Conservation (phyloP, 169 alveolate genomes). For the Cryptosporidium muris region DNA sequence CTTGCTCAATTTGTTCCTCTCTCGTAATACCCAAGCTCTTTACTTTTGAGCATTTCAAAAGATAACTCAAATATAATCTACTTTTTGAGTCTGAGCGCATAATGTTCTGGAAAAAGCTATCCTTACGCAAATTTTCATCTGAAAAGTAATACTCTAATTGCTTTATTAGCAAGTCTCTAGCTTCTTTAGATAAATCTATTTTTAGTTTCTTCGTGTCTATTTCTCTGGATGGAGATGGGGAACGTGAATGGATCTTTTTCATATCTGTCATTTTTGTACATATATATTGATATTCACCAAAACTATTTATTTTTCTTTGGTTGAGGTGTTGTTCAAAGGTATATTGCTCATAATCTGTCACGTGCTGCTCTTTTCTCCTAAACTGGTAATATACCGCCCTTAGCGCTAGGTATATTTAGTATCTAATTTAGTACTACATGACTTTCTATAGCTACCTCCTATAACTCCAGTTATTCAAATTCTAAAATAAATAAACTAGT, state of each 20-base stretch:
- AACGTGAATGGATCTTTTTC: conserved; percentile 24
- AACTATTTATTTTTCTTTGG: not conserved
- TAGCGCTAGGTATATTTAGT: not conserved
- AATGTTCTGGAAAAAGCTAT: conserved; percentile 69
- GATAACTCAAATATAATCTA: conserved; percentile 22
- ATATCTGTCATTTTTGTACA: conserved; percentile 45
- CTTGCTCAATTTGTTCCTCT: conserved; percentile 57
- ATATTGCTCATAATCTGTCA: not conserved
- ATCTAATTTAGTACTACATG: no score
- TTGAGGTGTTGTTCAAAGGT: not conserved
- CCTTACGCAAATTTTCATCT: conserved; percentile 72
- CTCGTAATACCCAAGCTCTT: conserved; percentile 41
- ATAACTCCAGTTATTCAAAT: no score
- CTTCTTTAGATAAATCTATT: conserved; percentile 9
- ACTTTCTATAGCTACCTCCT: no score
- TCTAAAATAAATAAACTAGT: no score
- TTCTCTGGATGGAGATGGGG: conserved; percentile 53
- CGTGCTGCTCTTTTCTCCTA: not conserved
- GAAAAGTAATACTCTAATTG: conserved; percentile 74
- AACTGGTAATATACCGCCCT: conserved; percentile 1
- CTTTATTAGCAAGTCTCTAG: conserved; percentile 3
- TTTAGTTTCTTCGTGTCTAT: conserved; percentile 15
- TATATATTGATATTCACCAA: not conserved
- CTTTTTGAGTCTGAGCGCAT: conserved; percentile 67
- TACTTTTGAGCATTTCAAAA: conserved; percentile 46